Evolutionary conservation across 768 basidiomycete species (phyloP).

Genomic region (Hydnum rufescens): DNA sequence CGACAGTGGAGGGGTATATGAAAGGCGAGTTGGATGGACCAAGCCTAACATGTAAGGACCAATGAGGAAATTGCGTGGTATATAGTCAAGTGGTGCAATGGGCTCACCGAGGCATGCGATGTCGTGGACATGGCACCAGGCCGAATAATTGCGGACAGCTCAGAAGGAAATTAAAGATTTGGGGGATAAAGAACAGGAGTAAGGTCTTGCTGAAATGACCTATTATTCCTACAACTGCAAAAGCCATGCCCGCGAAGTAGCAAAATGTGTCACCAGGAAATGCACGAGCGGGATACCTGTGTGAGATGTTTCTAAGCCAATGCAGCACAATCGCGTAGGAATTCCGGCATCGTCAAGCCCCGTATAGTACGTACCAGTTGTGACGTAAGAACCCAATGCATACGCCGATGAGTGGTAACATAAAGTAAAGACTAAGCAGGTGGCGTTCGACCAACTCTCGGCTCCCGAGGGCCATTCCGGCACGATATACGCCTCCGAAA

Average conservation of each 20-base stretch:
- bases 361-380: slow-evolving; percentile 59
- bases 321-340: background rate
- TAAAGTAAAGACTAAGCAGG: slow-evolving; percentile 91
- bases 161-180: slow-evolving; percentile 91
- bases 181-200: slow-evolving; percentile 89
- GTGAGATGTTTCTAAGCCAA: background rate
- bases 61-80: too few relatives aligned
- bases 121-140: slow-evolving; percentile 81
- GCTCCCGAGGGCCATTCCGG: slow-evolving; percentile 74
- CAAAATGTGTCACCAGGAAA: slow-evolving; percentile 97
- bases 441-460: slow-evolving; percentile 78
- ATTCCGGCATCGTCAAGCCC: background rate
- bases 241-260: slow-evolving; percentile 97
- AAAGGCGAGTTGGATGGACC: slow-evolving; percentile 1
- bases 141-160: slow-evolving; percentile 92
- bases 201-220: slow-evolving; percentile 96
- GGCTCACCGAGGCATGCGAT: slow-evolving; percentile 71
- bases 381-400: slow-evolving; percentile 83
- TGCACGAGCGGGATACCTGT: slow-evolving; percentile 84
- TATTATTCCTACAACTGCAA: slow-evolving; percentile 92
- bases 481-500: slow-evolving; percentile 60
- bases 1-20: slow-evolving; percentile 50
- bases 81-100: background rate
- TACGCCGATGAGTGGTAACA: slow-evolving; percentile 84
- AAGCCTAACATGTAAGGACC: too few relatives aligned